Conservation (phyloP, 805 yeast genomes). For the Kodamaea neixiangensis region DNA sequence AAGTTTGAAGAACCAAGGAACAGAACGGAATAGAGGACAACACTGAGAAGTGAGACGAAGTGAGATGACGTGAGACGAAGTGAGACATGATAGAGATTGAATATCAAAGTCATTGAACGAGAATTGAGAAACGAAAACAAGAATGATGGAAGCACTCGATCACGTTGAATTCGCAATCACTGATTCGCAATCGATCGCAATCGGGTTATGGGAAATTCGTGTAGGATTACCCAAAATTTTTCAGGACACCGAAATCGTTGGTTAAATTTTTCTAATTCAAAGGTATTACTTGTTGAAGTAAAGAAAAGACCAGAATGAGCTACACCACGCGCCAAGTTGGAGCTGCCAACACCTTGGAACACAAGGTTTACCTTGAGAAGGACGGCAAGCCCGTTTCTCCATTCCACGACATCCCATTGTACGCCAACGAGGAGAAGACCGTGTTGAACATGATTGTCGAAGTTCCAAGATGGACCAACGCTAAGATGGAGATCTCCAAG, state of each 20-base stretch:
- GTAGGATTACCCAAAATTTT: neutral
- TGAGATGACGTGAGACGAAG: too few species aligned
- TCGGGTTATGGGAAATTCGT: neutral
- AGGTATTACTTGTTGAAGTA: too few species aligned
- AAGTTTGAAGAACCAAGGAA: too few species aligned
- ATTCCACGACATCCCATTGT: conserved; percentile 77
- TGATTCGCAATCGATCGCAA: too few species aligned
- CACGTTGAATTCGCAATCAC: conserved; percentile 10
- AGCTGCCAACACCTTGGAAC: conserved; percentile 92
- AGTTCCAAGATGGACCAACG: conserved; percentile 98
- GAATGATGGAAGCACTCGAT: neutral
- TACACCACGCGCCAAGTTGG: conserved; percentile 93
- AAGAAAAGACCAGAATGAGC: conserved; percentile 46
- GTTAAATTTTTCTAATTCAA: neutral
- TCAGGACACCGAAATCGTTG: neutral
- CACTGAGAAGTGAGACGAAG: too few species aligned
- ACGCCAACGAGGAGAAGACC: conserved; percentile 90
- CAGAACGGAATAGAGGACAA: too few species aligned
- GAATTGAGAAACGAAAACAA: too few species aligned
- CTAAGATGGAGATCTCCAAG: conserved; percentile 92
- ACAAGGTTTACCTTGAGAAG: conserved; percentile 86
- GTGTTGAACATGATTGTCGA: conserved; percentile 83
- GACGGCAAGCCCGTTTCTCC: conserved; percentile 95
- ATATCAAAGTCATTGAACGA: too few species aligned
- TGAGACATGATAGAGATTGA: too few species aligned